phyloP scores from a whole-genome alignment of 345 rosid genomes.

The Melastoma malabathricum region DNA sequence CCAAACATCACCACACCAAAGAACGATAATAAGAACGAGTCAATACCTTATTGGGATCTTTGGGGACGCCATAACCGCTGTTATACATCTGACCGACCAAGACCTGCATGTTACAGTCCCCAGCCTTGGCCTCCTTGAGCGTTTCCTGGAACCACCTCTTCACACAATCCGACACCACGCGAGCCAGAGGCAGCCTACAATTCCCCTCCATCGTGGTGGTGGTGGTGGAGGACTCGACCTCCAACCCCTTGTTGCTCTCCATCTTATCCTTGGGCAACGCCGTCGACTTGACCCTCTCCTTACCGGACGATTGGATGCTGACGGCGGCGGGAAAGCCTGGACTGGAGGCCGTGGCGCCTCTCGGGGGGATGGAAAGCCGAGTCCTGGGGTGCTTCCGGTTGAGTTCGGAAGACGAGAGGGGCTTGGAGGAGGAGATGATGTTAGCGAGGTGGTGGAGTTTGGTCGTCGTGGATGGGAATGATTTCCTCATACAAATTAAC shows the following conservation, averaged over 20 bases:
- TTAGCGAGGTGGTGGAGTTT: conserved; percentile 32
- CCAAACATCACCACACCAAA: conserved; percentile 1
- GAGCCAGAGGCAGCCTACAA: conserved; percentile 36
- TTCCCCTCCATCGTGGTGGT: conserved; percentile 9
- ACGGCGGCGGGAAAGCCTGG: conserved; percentile 10
- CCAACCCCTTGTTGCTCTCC: conserved; percentile 9
- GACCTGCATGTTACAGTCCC: conserved; percentile 61
- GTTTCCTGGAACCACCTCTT: conserved; percentile 72
- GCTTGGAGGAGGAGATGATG: conserved; percentile 28
- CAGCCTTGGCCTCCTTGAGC: conserved; percentile 59
- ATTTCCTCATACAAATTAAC: conserved; percentile 40
- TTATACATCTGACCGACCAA: conserved; percentile 83
- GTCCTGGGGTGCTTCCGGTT: conserved; percentile 13
- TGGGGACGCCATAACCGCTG: conserved; percentile 61
- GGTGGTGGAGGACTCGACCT: background rate
- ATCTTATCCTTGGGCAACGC: conserved; percentile 13
- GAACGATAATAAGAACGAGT: background rate
- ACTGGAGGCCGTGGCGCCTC: conserved; percentile 1
- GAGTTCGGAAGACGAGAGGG: conserved; percentile 16
- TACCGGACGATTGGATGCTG: conserved; percentile 11
- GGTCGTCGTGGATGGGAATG: conserved; percentile 23
- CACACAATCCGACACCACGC: conserved; percentile 58
- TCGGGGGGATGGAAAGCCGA: conserved; percentile 12
- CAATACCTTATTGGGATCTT: conserved; percentile 55
- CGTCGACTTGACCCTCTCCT: conserved; percentile 6